Conservation (phyloP, 2,329 filamentous ascomycete genomes). For the Myriosclerotinia duriaeana region DNA sequence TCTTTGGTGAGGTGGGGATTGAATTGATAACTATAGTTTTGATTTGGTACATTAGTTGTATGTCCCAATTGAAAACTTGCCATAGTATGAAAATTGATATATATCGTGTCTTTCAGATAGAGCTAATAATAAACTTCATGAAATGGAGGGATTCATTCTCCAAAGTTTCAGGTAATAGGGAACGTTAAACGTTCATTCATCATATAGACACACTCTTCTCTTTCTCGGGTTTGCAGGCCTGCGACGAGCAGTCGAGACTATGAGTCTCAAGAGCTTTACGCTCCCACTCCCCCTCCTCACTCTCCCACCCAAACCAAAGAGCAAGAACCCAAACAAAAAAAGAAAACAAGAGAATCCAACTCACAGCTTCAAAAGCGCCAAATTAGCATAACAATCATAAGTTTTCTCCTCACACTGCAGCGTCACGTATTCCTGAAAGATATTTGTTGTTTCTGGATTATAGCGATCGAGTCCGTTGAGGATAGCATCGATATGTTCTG, state of each 20-base stretch:
- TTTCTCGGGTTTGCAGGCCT: neutral
- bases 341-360: slow-evolving; percentile 45
- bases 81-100: slow-evolving; percentile 22
- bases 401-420: slow-evolving; percentile 94
- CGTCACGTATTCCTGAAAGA: slow-evolving; percentile 91
- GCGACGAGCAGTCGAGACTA: neutral
- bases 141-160: slow-evolving; percentile 55
- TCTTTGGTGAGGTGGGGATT: slow-evolving; percentile 97
- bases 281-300: neutral
- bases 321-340: neutral
- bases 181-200: slow-evolving; percentile 85
- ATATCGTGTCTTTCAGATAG: slow-evolving; percentile 61
- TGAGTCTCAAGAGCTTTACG: neutral
- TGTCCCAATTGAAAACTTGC: neutral
- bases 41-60: slow-evolving; percentile 11
- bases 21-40: slow-evolving; percentile 81
- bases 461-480: slow-evolving; percentile 97
- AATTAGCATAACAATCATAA: slow-evolving; percentile 94
- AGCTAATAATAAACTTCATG: slow-evolving; percentile 75
- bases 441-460: slow-evolving; percentile 92
- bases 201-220: slow-evolving; percentile 47
- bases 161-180: slow-evolving; percentile 91
- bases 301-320: neutral
- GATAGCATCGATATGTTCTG: slow-evolving; percentile 87
- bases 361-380: slow-evolving; percentile 95